phyloP scores from a whole-genome alignment of 768 basidiomycete species.

The Aureoboletus auriporus region DNA sequence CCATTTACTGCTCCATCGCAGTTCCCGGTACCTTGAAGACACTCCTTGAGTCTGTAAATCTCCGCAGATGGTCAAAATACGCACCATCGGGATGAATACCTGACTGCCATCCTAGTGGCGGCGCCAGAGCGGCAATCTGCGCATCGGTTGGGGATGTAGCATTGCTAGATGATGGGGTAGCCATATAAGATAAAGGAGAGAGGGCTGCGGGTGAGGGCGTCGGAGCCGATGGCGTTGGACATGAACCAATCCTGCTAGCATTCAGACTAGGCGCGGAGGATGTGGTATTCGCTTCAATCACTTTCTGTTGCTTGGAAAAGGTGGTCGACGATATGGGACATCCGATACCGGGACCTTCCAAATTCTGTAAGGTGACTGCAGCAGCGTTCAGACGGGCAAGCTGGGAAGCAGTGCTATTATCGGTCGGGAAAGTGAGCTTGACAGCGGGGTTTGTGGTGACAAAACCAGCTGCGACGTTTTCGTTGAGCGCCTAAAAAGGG shows the following conservation, averaged over 20 bases:
- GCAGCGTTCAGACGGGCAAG: constrained; percentile 56
- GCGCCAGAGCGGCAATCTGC: constrained; percentile 44
- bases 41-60: background rate
- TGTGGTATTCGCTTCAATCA: constrained; percentile 16
- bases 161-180: background rate
- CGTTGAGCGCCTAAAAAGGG: constrained; percentile 36
- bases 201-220: background rate
- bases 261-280: background rate
- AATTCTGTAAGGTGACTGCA: constrained; percentile 68
- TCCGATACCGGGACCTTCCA: constrained; percentile 62
- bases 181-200: constrained; percentile 1
- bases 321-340: constrained; percentile 68
- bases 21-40: constrained; percentile 31
- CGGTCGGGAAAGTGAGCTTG: constrained; percentile 58
- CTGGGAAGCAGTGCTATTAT: constrained; percentile 47
- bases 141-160: constrained; percentile 17
- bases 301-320: constrained; percentile 38
- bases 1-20: constrained; percentile 34
- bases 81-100: constrained; percentile 59
- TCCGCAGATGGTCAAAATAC: constrained; percentile 6
- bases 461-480: constrained; percentile 57
- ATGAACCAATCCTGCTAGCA: background rate
- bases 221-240: background rate
- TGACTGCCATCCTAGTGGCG: constrained; percentile 50
- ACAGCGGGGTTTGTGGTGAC: constrained; percentile 65